Evolutionary conservation across 768 basidiomycete genomes (phyloP).

Genomic region (Hygrophorus russula): DNA sequence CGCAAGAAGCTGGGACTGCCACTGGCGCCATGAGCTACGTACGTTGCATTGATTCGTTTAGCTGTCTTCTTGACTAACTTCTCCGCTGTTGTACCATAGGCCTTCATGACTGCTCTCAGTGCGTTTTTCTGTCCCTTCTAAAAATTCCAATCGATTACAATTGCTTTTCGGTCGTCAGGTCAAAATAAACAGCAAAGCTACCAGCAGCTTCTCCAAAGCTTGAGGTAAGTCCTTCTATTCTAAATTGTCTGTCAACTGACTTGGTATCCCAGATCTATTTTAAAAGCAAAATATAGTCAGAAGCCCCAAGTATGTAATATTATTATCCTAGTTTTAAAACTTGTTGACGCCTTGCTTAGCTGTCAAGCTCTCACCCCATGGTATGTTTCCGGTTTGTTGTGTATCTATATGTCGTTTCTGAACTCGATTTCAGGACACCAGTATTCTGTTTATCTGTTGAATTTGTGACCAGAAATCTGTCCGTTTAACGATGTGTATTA

Average conservation of each 20-base stretch:
- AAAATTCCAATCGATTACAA: conserved; percentile 1
- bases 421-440: conserved; percentile 16
- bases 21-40: conserved; percentile 79
- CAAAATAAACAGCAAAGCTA: conserved; percentile 41
- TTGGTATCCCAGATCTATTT: conserved; percentile 25
- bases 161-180: conserved; percentile 14
- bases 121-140: conserved; percentile 10
- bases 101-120: conserved; percentile 51
- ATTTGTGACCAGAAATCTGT: background rate
- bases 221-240: conserved; percentile 5
- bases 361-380: conserved; percentile 29
- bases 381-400: conserved; percentile 16
- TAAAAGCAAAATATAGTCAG: conserved; percentile 39
- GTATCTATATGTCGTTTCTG: background rate
- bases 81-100: conserved; percentile 17
- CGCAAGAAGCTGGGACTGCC: conserved; percentile 50
- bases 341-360: conserved; percentile 13
- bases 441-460: conserved; percentile 19
- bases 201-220: conserved; percentile 30
- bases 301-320: conserved; percentile 45
- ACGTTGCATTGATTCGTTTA: conserved; percentile 14
- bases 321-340: conserved; percentile 2
- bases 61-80: background rate
- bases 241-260: background rate
- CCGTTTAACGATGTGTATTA: background rate